phyloP scores from a whole-genome alignment of 2,329 filamentous ascomycete genomes.

The Hypoxylon sp. region DNA sequence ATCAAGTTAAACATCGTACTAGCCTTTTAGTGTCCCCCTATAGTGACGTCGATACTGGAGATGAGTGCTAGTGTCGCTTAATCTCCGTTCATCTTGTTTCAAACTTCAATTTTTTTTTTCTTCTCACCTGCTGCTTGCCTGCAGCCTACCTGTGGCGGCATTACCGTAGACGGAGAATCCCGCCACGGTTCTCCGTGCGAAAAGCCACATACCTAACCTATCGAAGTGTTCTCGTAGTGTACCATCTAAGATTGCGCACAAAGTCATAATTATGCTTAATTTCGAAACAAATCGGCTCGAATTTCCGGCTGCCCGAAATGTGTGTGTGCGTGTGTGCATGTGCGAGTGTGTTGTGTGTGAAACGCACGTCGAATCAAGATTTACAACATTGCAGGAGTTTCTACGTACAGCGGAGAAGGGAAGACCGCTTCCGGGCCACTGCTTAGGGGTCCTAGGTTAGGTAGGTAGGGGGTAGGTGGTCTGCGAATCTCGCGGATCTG shows the following conservation, averaged over 20 bases:
- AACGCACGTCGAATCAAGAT: constrained; percentile 2
- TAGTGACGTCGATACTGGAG: constrained; percentile 3
- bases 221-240: background rate
- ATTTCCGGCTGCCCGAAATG: background rate
- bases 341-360: background rate
- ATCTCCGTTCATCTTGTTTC: background rate
- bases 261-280: background rate
- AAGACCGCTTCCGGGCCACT: background rate
- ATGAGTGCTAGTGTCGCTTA: constrained; percentile 12
- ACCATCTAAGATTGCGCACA: background rate
- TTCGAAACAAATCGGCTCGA: background rate
- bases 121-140: background rate
- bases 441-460: constrained; percentile 1
- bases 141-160: background rate
- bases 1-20: constrained; percentile 26
- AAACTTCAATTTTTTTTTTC: background rate
- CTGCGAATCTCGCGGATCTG: constrained; percentile 14
- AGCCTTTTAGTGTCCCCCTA: background rate
- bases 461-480: background rate
- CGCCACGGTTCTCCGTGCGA: background rate
- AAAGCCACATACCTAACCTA: background rate
- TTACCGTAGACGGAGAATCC: background rate
- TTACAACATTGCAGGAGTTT: background rate
- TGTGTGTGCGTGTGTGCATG: too few species aligned
- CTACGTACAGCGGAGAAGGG: background rate